Evolutionary conservation across 495 filamentous ascomycete species (phyloP), one percentile per base, ranked within the genome.

Genomic region (Tuber aestivum): DNA sequence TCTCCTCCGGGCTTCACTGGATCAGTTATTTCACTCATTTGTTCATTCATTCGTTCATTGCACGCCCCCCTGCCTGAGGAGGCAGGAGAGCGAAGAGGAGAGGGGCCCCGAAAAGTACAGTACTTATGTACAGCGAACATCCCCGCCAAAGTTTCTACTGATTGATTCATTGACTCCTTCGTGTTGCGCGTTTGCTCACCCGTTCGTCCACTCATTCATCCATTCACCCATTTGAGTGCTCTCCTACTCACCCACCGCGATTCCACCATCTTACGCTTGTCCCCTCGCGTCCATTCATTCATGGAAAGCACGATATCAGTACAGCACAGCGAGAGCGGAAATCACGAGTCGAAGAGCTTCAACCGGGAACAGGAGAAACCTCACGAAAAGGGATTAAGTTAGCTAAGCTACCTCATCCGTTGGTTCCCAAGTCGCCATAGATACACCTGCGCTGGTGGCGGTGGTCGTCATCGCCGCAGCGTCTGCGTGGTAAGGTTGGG

Each of bases 271-370:
- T 7, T 20, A 65, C 56, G 12, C 6, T 65, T 10, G 56, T 65
- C 56, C 56, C 56, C 10, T 65, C 32, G 56, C 56, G 32, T 35
- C 14, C 56, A 1, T 65, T 35, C 27, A 35, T 65, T 65, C 56
- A 65, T 65, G 56, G 56, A 65, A 65, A 35, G 56, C 35, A 20
- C 56, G 56, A 61, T 35, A 65, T 65, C 27, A 65, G 56, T 7
- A 35, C 56, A 65, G 3, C 7, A 65, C 56, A 65, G 56, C 56
- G 27, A 35, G 56, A 65, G 27, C 14, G 27, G 56, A 65, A 65
- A 65, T 65, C 56, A 65, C 56, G 56, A 65, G 56, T 35, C 56
- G 56, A 65, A 65, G 50, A 65, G 20, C 27, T 35, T 65, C 56
- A 32, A 65, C 20, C 32, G 56, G 18, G 56, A 20, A 27, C 32